These are phyloP conservation scores for Leucocoprinus sp. DNA, from an alignment of 768 basidiomycete genomes.

Conservation along the genomic window DNA sequence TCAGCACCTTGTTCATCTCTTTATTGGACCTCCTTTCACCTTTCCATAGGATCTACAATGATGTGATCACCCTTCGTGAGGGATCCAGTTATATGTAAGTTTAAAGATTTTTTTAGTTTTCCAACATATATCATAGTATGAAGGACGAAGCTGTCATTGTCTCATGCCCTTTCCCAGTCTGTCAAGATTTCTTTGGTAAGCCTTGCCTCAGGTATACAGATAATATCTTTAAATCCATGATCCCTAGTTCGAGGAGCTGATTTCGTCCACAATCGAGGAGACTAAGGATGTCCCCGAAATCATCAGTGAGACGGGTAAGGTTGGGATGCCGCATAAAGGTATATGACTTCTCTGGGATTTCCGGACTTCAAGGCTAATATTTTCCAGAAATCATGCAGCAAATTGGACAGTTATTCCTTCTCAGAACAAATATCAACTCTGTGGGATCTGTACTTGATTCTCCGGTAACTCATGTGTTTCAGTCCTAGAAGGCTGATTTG, in stretches of 20 bases:
- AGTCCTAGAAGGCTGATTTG: too few species aligned
- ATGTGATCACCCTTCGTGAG: constrained; percentile 90
- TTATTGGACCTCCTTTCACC: constrained; percentile 4
- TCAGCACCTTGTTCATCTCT: constrained; percentile 5
- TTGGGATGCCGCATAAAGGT: constrained; percentile 84
- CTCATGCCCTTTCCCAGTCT: constrained; percentile 91
- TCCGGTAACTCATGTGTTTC: constrained; percentile 48
- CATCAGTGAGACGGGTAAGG: constrained; percentile 91
- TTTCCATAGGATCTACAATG: constrained; percentile 77
- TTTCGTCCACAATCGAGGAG: constrained; percentile 89
- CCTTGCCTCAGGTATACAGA: neutral
- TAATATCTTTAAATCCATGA: neutral
- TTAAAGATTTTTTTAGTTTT: constrained; percentile 12
- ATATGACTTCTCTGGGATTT: constrained; percentile 11
- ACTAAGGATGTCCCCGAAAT: constrained; percentile 94
- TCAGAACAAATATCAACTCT: constrained; percentile 90
- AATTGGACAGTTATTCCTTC: constrained; percentile 88
- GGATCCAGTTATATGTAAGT: constrained; percentile 93
- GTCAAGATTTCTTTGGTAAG: constrained; percentile 89
- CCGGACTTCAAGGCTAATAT: constrained; percentile 11
- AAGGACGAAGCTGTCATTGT: constrained; percentile 94
- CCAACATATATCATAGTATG: constrained; percentile 9
- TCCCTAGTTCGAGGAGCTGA: constrained; percentile 79
- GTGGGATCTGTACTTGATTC: constrained; percentile 97
- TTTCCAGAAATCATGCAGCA: constrained; percentile 88